These are phyloP conservation scores for Vitellaria paradoxa DNA, from an alignment of 179 eudicot species.

Conservation along the genomic window DNA sequence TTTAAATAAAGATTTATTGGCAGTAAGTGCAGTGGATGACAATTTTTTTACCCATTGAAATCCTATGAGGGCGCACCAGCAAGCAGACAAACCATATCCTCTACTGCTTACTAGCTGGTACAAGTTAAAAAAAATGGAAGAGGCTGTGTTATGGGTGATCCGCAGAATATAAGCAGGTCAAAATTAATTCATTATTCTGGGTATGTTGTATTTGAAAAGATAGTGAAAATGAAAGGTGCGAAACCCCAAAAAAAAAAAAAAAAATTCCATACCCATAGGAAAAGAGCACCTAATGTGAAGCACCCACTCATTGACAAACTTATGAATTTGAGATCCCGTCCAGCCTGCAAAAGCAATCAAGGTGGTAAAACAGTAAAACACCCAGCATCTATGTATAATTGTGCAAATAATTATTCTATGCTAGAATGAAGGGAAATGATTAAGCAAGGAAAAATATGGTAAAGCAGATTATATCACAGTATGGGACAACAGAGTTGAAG, in stretches of 20 bases:
- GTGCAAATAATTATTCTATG: background rate
- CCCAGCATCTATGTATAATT: background rate
- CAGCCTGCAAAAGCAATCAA: conserved; percentile 57
- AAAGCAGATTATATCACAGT: background rate
- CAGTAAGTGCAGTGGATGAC: background rate
- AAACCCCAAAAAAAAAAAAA: background rate
- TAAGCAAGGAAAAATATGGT: background rate
- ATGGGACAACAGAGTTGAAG: too few species aligned
- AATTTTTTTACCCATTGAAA: conserved; percentile 78
- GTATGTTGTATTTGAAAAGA: too few species aligned
- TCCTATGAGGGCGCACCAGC: conserved; percentile 76
- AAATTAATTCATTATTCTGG: background rate
- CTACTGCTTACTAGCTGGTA: conserved; percentile 57
- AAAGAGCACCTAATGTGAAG: conserved; percentile 59
- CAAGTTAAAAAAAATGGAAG: background rate
- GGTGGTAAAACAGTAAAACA: conserved; percentile 5
- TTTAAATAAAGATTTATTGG: background rate
- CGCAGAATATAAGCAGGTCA: background rate
- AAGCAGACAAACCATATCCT: conserved; percentile 73
- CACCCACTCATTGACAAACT: conserved; percentile 77
- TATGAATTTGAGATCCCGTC: conserved; percentile 73
- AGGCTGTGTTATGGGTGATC: background rate
- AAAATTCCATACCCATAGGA: conserved; percentile 51
- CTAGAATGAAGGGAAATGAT: conserved; percentile 4
- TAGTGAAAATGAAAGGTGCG: too few species aligned